Evolutionary conservation across 208 protist genomes (phyloP).

Genomic region (Leishmania turanica): DNA sequence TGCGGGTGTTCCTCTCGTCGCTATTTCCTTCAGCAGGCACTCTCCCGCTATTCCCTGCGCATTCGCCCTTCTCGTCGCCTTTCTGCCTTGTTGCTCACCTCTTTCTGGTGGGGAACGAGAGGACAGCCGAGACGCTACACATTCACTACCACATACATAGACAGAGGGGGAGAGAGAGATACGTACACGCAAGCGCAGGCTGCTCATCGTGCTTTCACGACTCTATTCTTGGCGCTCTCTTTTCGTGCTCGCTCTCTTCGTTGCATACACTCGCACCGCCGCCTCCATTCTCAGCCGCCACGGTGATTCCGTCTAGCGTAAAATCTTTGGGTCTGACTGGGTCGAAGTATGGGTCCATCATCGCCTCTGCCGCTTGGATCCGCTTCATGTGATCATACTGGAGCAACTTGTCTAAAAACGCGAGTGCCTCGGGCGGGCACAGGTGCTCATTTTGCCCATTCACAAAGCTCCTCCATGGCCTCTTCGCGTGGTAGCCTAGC

Average conservation of each 20-base stretch:
- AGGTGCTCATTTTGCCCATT: slow-evolving; percentile 97
- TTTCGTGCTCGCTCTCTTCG: slow-evolving; percentile 30
- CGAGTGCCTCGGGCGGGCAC: slow-evolving; percentile 96
- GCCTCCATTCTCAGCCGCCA: background rate
- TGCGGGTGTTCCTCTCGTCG: background rate
- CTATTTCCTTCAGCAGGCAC: background rate
- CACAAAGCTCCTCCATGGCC: slow-evolving; percentile 94
- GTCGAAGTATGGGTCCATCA: slow-evolving; percentile 99
- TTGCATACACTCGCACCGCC: slow-evolving; percentile 1
- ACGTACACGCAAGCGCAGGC: background rate
- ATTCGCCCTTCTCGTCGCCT: background rate
- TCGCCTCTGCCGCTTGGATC: slow-evolving; percentile 98
- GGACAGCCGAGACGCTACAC: background rate
- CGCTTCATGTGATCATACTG: slow-evolving; percentile 97
- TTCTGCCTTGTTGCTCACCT: background rate
- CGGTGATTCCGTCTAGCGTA: slow-evolving; percentile 3
- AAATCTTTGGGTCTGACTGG: slow-evolving; percentile 69
- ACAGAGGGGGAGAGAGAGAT: background rate
- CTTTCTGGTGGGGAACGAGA: background rate
- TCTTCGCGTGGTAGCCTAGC: slow-evolving; percentile 85
- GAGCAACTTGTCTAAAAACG: slow-evolving; percentile 98
- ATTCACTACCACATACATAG: background rate
- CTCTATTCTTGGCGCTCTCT: slow-evolving; percentile 5
- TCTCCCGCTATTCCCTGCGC: background rate
- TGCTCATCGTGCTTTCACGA: background rate